These are phyloP conservation scores for Chlorella sp. DNA, from an alignment of 139 green algal genomes.

Conservation along the genomic window DNA sequence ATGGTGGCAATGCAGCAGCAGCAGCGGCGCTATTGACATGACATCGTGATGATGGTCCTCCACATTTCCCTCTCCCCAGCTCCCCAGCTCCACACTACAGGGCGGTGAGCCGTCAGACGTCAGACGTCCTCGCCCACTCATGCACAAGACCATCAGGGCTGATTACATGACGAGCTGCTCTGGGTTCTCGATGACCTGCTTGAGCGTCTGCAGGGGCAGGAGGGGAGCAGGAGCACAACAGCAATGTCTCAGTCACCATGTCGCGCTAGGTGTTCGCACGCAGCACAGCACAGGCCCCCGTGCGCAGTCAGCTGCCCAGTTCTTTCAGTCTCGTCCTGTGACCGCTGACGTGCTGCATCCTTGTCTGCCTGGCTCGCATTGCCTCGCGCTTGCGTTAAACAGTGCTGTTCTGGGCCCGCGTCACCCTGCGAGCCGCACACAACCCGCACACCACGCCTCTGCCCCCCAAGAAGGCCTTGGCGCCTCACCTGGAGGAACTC, in stretches of 20 bases:
- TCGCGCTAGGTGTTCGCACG: neutral
- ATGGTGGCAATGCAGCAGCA: too few species aligned
- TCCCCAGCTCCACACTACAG: too few species aligned
- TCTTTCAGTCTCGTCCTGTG: neutral
- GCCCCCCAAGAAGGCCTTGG: neutral
- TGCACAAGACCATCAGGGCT: too few species aligned
- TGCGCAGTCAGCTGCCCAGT: neutral
- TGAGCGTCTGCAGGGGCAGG: slow-evolving; percentile 75
- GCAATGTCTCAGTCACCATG: neutral
- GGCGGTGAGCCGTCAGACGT: too few species aligned
- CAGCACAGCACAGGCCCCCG: neutral
- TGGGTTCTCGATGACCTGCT: slow-evolving; percentile 79
- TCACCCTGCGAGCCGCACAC: too few species aligned
- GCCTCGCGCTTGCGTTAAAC: neutral
- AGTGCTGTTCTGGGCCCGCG: neutral
- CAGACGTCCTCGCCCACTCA: too few species aligned
- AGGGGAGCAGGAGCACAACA: neutral
- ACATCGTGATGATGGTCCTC: too few species aligned
- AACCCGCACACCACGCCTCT: neutral
- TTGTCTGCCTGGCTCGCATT: too few species aligned
- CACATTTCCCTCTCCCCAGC: too few species aligned
- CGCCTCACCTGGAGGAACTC: slow-evolving; percentile 82
- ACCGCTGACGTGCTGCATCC: neutral
- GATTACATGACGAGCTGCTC: slow-evolving; percentile 39
- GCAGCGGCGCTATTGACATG: too few species aligned